Base-by-base conservation (phyloP, 192 early-diverging fungal species). In the Backusella mclennaniae region DNA sequence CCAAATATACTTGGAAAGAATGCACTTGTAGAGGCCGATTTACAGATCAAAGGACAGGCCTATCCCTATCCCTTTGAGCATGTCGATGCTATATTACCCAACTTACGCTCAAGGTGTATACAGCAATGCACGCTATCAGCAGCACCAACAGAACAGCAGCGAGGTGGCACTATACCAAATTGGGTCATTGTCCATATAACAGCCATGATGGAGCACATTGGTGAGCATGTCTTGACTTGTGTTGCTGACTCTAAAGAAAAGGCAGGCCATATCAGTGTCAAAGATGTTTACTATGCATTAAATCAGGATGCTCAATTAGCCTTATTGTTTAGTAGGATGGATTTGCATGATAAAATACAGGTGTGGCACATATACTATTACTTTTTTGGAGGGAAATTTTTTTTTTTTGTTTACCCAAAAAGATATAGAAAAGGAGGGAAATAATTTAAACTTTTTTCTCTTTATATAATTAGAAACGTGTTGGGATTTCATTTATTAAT, bases 1-100 rank as follows among this genome's bases (percentile, higher is more conserved):
- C 85, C 89, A 8, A 83, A 87, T 17, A 82, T 80, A 1, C 85
- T 90, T 1, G 89, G 89, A 35, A 90, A 90, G 75, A 87, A 88
- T 71, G 85, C 89, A 26, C 84, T 90, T 52, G 83, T 87, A 11
- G 89, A 90, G 72, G 87, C 89, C 9, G 89, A 90, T 67, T 76
- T 90, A 11, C 87, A 90, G 71, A 78, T 88, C 4, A 90, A 90
- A 71, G 83, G 80, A 14, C 87, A 86, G 77, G 71, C 82, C 0
- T 84, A 86, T 67, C 81, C 78, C 38, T 85, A 84, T 35, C 81
- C 79, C 35, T 69, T 80, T 29, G 74, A 78, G n/a, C 71, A 77
- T 73, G 78, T 72, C n/a, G 46, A 80, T 1, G 72, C 77, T 26
- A 82, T 85, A 39, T 77, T 87, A 59, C 80, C 84, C 31, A 82